Evolutionary conservation across 2,329 filamentous ascomycete genomes (phyloP).

Genomic region (Aureobasidium musti): DNA sequence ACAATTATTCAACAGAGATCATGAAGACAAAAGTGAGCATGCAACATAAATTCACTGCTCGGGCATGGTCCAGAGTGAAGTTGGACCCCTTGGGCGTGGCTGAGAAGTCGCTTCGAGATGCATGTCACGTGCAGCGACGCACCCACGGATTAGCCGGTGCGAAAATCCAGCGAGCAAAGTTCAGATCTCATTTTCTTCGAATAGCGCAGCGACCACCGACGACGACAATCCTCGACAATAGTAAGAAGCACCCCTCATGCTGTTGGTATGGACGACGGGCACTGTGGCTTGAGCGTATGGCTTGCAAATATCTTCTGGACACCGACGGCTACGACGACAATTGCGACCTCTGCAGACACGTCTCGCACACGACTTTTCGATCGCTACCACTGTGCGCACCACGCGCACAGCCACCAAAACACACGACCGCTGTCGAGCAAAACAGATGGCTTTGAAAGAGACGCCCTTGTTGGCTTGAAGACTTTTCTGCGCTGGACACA

Average conservation of each 20-base stretch:
- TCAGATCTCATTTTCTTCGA: constrained; percentile 2
- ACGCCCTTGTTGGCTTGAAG: not conserved
- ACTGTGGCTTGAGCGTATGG: constrained; percentile 6
- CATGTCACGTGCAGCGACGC: not conserved
- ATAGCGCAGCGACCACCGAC: constrained; percentile 24
- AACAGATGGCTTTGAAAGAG: not conserved
- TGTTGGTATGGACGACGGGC: constrained; percentile 6
- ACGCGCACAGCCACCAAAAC: not conserved
- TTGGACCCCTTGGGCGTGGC: too few species aligned
- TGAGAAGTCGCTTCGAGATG: not conserved
- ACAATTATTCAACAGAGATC: too few species aligned
- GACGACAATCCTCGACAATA: constrained; percentile 25
- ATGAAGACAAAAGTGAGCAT: too few species aligned
- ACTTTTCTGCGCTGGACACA: not conserved
- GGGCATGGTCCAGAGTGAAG: not conserved
- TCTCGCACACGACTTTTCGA: constrained; percentile 4
- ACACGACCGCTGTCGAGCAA: not conserved
- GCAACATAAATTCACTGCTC: too few species aligned
- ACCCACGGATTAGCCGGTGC: not conserved
- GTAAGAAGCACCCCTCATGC: constrained; percentile 19
- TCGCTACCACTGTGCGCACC: not conserved
- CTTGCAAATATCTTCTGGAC: constrained; percentile 13
- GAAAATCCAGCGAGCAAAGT: constrained; percentile 13
- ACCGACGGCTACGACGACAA: constrained; percentile 22
- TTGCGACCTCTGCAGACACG: constrained; percentile 5